Conservation (phyloP, 208 protist genomes). For the Naegleria fowleri region DNA sequence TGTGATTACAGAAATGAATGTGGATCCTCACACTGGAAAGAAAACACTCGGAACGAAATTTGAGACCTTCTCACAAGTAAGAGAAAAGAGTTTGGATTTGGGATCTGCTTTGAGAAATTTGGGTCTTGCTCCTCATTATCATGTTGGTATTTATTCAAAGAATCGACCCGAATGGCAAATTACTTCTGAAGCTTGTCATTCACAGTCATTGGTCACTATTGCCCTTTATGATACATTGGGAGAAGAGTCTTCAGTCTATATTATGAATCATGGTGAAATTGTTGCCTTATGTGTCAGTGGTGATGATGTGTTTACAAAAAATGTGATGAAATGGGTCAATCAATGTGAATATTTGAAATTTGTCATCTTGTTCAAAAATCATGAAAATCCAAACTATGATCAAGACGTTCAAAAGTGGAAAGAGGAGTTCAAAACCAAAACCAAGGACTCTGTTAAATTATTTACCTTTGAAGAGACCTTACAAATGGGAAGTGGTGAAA, state of each 20-base stretch:
- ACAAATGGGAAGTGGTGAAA: neutral
- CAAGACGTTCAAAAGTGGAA: neutral
- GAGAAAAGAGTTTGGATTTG: neutral
- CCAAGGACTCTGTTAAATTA: neutral
- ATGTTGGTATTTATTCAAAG: slow-evolving; percentile 23
- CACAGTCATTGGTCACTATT: neutral
- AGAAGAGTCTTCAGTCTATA: slow-evolving; percentile 2
- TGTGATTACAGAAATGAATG: neutral
- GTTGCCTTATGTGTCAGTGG: neutral
- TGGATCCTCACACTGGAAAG: neutral
- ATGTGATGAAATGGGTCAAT: neutral
- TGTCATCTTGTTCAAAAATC: neutral
- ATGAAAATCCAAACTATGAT: neutral
- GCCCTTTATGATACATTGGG: slow-evolving; percentile 32
- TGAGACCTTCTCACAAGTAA: neutral
- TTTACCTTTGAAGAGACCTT: neutral
- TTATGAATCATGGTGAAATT: slow-evolving; percentile 27
- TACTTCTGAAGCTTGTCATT: neutral
- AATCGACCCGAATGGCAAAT: slow-evolving; percentile 28
- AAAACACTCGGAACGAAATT: neutral
- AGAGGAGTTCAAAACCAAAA: neutral
- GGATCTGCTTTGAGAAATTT: neutral
- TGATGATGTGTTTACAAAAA: neutral
- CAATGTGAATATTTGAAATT: slow-evolving; percentile 24
- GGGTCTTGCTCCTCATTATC: neutral